Base-by-base conservation (phyloP, 768 basidiomycete species). In the Podaxis sp. region DNA sequence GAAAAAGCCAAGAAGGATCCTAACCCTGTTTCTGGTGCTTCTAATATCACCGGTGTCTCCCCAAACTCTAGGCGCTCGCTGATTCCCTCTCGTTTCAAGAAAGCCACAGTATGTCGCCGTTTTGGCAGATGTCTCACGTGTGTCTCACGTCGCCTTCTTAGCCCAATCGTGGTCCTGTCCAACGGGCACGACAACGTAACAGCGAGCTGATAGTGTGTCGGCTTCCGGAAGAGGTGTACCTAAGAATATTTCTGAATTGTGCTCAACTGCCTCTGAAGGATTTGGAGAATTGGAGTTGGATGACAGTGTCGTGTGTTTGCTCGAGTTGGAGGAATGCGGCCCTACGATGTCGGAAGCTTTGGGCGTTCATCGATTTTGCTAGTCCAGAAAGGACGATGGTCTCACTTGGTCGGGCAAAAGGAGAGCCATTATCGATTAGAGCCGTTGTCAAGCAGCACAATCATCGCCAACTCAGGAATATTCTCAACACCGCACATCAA, bases 351-450 rank as follows among this genome's bases (percentile, higher is more conserved):
- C 69, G 58, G 19, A 71, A 72, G 15, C 65, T 79, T 24, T 80
- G 78, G 79, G 68, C 71, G 53, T 71, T 73, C 63, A 69, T 79
- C 65, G 79, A 80, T 61, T 80, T 79, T 58, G 73, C 77, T 2
- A 70, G 76, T 65, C 72, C 76, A 4, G 70, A 62, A 66, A 74
- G 73, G 71, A 74, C 68, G 28, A 63, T 69, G 44, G 54, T 77
- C 33, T 75, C 76, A 7, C 66, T 75, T 28, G 53, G 61, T 26
- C 71, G 78, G 26, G 75, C 77, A 12, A 75, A 73, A 58, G 71
- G 68, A 54, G 67, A 71, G 24, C 70, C 78, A 33, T 65, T 79
- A 40, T 72, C 71, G 39, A 67, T 80, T 22, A 65, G 71, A 30
- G 70, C 76, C 1, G 67, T 67, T 36, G 74, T 78, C 15, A 68